phyloP scores from a whole-genome alignment of 164 flowering plant species.

The Sextonia rubra region DNA sequence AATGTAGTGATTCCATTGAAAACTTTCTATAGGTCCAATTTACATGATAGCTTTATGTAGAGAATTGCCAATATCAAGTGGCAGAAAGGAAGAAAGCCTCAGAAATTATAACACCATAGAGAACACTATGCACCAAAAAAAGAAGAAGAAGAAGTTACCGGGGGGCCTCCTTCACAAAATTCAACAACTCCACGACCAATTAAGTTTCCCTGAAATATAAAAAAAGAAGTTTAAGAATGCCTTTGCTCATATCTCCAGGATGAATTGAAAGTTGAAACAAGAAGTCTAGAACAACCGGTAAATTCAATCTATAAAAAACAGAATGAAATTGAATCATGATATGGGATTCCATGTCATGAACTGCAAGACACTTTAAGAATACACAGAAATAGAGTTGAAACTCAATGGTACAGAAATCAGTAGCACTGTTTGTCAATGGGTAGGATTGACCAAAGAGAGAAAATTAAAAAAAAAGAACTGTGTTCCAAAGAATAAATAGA shows the following conservation, averaged over 20 bases:
- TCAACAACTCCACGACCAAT: conserved; percentile 83
- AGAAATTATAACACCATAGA: not conserved
- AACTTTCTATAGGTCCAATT: not conserved
- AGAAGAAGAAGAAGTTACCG: conserved; percentile 43
- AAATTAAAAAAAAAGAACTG: too few species aligned
- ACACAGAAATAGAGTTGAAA: not conserved
- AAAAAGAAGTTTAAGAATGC: conserved; percentile 6
- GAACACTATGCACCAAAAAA: not conserved
- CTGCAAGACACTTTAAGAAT: not conserved
- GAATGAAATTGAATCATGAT: not conserved
- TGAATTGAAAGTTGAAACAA: not conserved
- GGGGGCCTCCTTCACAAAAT: conserved; percentile 83
- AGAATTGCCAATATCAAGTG: conserved; percentile 4
- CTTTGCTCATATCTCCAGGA: not conserved
- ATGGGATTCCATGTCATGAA: not conserved
- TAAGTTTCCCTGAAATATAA: conserved; percentile 62
- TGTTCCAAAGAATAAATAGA: too few species aligned
- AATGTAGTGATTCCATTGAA: not conserved
- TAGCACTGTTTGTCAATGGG: not conserved
- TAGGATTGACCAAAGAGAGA: not conserved
- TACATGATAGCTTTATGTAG: not conserved
- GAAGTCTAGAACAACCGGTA: not conserved
- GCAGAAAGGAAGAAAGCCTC: not conserved
- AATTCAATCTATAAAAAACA: too few species aligned
- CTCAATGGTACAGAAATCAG: not conserved